phyloP scores from a whole-genome alignment of 1,139 yeast genomes.

The Sugiyamaella pinicola region DNA sequence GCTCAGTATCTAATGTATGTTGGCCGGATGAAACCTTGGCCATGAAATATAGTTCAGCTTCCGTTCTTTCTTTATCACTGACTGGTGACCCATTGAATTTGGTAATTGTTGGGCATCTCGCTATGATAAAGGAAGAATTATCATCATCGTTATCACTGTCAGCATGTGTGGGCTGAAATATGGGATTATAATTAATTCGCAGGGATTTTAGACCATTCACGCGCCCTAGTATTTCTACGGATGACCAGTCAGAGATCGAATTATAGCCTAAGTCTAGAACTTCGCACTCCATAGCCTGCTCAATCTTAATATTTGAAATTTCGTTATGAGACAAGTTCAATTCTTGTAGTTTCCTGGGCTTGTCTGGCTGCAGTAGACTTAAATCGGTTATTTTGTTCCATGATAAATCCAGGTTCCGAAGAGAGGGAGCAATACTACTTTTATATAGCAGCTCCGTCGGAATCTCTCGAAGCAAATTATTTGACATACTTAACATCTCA shows the following conservation, averaged over 20 bases:
- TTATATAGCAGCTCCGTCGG: constrained; percentile 4
- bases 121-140: constrained; percentile 47
- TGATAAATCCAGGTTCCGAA: constrained; percentile 16
- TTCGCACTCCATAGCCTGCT: constrained; percentile 17
- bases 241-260: constrained; percentile 49
- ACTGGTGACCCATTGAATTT: constrained; percentile 62
- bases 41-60: constrained; percentile 70
- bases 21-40: constrained; percentile 50
- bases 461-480: constrained; percentile 22
- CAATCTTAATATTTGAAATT: constrained; percentile 21
- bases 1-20: constrained; percentile 36
- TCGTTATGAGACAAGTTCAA: constrained; percentile 38
- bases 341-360: not conserved
- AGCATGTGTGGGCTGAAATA: constrained; percentile 39
- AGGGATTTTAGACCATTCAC: constrained; percentile 47
- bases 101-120: constrained; percentile 46
- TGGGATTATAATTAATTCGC: constrained; percentile 56
- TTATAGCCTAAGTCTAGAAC: constrained; percentile 55
- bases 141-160: constrained; percentile 29
- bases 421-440: constrained; percentile 1
- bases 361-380: not conserved
- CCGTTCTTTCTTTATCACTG: constrained; percentile 51
- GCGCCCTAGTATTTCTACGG: constrained; percentile 48
- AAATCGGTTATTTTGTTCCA: constrained; percentile 13
- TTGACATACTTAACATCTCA: constrained; percentile 31